These are phyloP conservation scores for Aspergillus melleus DNA, from an alignment of 2,329 filamentous ascomycete genomes.

Conservation along the genomic window DNA sequence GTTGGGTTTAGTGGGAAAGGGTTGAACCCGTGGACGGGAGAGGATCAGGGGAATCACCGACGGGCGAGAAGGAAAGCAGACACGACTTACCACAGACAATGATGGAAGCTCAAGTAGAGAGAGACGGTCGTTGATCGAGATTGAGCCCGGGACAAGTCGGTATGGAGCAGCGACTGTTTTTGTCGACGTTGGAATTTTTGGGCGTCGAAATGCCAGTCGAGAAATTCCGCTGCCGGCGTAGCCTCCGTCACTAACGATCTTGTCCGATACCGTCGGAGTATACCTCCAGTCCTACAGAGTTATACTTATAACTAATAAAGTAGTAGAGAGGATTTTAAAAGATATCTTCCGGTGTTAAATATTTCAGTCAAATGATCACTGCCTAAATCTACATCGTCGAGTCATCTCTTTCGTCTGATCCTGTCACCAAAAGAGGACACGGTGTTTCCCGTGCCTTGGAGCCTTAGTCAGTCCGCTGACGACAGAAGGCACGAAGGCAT, in stretches of 20 bases:
- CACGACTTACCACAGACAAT: conserved; percentile 5
- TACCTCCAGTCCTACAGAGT: too few species aligned
- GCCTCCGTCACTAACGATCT: conserved; percentile 35
- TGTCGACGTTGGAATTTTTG: conserved; percentile 35
- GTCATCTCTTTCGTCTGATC: neutral
- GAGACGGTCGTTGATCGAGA: conserved; percentile 9
- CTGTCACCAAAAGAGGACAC: conserved; percentile 28
- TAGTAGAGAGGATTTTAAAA: too few species aligned
- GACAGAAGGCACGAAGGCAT: neutral
- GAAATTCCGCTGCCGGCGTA: conserved; percentile 40
- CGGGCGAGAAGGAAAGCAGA: neutral
- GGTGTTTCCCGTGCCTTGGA: conserved; percentile 25
- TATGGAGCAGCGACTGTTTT: conserved; percentile 22
- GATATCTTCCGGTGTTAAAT: too few species aligned
- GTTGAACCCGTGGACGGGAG: conserved; percentile 15
- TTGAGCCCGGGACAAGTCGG: conserved; percentile 11
- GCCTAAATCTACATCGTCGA: too few species aligned
- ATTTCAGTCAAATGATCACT: too few species aligned
- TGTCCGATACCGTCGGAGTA: neutral
- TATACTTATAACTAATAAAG: too few species aligned
- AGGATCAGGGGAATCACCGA: neutral
- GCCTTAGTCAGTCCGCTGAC: neutral
- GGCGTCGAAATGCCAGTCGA: conserved; percentile 35
- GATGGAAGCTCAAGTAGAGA: conserved; percentile 6
- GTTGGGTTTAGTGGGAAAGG: conserved; percentile 10